Evolutionary conservation across 2,329 filamentous ascomycete species (phyloP).

Genomic region (Xylariaceae sp.): DNA sequence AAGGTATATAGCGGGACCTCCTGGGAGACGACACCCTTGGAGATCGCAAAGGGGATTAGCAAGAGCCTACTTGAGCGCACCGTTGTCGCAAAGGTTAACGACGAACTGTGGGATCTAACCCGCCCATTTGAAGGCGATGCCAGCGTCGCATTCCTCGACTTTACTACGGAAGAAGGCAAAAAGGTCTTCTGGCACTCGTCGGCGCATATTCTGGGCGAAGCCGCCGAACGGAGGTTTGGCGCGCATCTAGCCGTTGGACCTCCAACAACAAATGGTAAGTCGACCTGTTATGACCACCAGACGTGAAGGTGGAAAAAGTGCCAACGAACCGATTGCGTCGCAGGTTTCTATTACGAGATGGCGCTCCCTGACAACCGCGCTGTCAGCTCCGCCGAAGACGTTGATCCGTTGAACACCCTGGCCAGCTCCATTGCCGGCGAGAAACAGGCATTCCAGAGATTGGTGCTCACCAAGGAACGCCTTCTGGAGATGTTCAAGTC

Average conservation of each 20-base stretch:
- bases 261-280: slow-evolving; percentile 70
- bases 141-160: slow-evolving; percentile 78
- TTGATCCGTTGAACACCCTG: slow-evolving; percentile 13
- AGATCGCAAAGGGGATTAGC: slow-evolving; percentile 73
- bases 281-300: neutral
- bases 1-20: slow-evolving; percentile 69
- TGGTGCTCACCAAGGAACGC: slow-evolving; percentile 15
- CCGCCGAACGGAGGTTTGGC: slow-evolving; percentile 82
- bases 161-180: slow-evolving; percentile 69
- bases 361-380: slow-evolving; percentile 50
- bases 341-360: slow-evolving; percentile 92
- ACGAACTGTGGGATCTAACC: slow-evolving; percentile 86
- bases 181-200: slow-evolving; percentile 98
- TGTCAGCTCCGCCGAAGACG: slow-evolving; percentile 18
- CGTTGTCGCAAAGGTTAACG: slow-evolving; percentile 70
- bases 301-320: neutral
- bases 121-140: slow-evolving; percentile 85
- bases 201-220: slow-evolving; percentile 93
- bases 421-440: slow-evolving; percentile 13
- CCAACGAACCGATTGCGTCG: neutral
- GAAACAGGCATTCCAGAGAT: slow-evolving; percentile 20
- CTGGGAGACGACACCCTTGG: slow-evolving; percentile 85
- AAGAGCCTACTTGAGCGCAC: slow-evolving; percentile 83
- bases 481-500: slow-evolving; percentile 59
- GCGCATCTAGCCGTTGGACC: slow-evolving; percentile 93